A percentile compares a stretch with the other conserved stretches of the same genome.
Evolutionary conservation across 768 basidiomycete genomes (phyloP).

Genomic region (Suillus placidus): DNA sequence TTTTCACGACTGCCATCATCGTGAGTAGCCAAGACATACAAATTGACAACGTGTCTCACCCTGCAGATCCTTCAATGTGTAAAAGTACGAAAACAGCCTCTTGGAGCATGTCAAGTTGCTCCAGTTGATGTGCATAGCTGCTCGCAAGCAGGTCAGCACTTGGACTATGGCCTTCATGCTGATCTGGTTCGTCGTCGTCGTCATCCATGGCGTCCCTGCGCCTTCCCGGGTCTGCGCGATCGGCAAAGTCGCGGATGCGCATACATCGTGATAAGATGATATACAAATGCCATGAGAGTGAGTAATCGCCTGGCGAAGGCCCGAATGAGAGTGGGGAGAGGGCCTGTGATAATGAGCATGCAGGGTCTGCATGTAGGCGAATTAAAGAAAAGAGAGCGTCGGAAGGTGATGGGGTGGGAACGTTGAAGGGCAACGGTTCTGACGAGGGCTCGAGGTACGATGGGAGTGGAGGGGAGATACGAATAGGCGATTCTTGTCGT

Average conservation of each 20-base stretch:
- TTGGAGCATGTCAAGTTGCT: slow-evolving; percentile 76
- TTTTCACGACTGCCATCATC: slow-evolving; percentile 65
- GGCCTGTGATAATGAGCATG: slow-evolving; percentile 66
- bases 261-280: slow-evolving; percentile 83
- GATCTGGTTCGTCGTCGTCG: slow-evolving; percentile 47
- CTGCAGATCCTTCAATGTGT: slow-evolving; percentile 78
- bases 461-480: slow-evolving; percentile 58
- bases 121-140: slow-evolving; percentile 86
- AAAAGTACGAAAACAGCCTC: slow-evolving; percentile 89
- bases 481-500: slow-evolving; percentile 39
- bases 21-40: slow-evolving; percentile 15
- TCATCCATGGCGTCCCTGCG: slow-evolving; percentile 38
- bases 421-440: slow-evolving; percentile 40
- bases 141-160: slow-evolving; percentile 83
- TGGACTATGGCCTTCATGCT: slow-evolving; percentile 75
- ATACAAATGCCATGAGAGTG: slow-evolving; percentile 92
- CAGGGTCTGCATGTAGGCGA: slow-evolving; percentile 72
- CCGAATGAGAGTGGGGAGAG: slow-evolving; percentile 77
- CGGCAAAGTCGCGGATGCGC: slow-evolving; percentile 84
- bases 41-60: slow-evolving; percentile 51
- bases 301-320: slow-evolving; percentile 75
- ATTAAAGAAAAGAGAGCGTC: slow-evolving; percentile 87
- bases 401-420: slow-evolving; percentile 45
- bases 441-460: slow-evolving; percentile 50
- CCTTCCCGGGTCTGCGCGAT: slow-evolving; percentile 58